phyloP scores from a whole-genome alignment of 2,329 filamentous ascomycete genomes.

The Gnomoniopsis smithogilvyi region DNA sequence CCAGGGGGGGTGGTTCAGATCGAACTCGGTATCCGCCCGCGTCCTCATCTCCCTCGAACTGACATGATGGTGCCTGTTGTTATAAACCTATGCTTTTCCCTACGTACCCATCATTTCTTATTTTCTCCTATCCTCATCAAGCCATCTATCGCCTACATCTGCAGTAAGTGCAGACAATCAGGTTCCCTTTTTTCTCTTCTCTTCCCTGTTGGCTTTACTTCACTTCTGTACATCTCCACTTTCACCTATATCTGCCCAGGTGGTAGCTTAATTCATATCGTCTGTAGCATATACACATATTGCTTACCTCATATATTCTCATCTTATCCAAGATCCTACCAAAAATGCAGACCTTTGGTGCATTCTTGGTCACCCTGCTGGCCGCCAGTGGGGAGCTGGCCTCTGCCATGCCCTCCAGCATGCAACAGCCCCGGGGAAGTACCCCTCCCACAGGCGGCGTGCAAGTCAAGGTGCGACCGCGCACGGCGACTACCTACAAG shows the following conservation, averaged over 20 bases:
- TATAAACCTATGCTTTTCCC: not conserved
- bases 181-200: not conserved
- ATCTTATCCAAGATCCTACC: not conserved
- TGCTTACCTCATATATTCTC: not conserved
- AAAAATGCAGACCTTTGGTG: conserved; percentile 19
- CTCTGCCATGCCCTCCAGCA: conserved; percentile 15
- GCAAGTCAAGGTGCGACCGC: conserved; percentile 14
- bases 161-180: not conserved
- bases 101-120: not conserved
- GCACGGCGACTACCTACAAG: conserved; percentile 15
- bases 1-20: not conserved
- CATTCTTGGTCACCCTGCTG: conserved; percentile 15
- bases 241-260: conserved; percentile 10
- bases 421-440: conserved; percentile 6
- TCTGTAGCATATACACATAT: not conserved
- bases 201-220: not conserved
- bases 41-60: not conserved
- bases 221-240: not conserved
- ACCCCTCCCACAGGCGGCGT: conserved; percentile 1
- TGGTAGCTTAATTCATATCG: conserved; percentile 5
- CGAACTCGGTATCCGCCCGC: conserved; percentile 1
- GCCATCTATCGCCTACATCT: not conserved
- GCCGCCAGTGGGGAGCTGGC: conserved; percentile 19
- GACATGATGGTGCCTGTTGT: not conserved
- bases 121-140: not conserved